Percentiles rank a stretch among this genome's conserved stretches.
These are phyloP conservation scores for Rehmannia glutinosa DNA, from an alignment of 257 asterid genomes.

Conservation along the genomic window DNA sequence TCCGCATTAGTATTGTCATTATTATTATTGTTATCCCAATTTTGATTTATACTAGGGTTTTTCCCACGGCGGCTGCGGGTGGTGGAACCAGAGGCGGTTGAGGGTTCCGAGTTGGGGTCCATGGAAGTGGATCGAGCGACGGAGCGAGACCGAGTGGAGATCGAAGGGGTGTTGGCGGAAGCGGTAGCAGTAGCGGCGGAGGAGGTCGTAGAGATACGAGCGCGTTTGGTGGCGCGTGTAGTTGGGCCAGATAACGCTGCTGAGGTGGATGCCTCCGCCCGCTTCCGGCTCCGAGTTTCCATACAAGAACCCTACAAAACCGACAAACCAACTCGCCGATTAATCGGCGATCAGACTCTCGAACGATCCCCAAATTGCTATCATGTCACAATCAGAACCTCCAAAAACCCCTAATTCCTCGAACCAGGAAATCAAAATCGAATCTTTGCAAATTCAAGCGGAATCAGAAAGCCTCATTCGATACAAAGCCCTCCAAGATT, in stretches of 20 bases:
- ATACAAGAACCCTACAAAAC: slow-evolving; percentile 77
- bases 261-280: slow-evolving; percentile 99
- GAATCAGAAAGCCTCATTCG: slow-evolving; percentile 19
- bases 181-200: slow-evolving; percentile 34
- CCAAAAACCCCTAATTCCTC: slow-evolving; percentile 40
- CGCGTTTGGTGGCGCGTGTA: slow-evolving; percentile 78
- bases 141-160: slow-evolving; percentile 67
- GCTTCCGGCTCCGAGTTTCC: slow-evolving; percentile 99
- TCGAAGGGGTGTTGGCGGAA: slow-evolving; percentile 34
- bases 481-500: neutral
- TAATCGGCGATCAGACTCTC: slow-evolving; percentile 75
- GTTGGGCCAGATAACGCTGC: slow-evolving; percentile 85
- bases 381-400: slow-evolving; percentile 36
- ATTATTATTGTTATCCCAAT: slow-evolving; percentile 37
- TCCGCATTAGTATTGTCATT: slow-evolving; percentile 48
- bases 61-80: slow-evolving; percentile 83
- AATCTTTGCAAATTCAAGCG: slow-evolving; percentile 34
- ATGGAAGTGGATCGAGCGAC: slow-evolving; percentile 52
- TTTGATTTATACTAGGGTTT: slow-evolving; percentile 45
- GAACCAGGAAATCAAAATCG: slow-evolving; percentile 16
- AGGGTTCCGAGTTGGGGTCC: slow-evolving; percentile 76
- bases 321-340: slow-evolving; percentile 74
- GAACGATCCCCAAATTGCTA: slow-evolving; percentile 36
- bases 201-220: slow-evolving; percentile 64
- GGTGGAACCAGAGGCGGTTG: slow-evolving; percentile 71